Percentiles rank a stretch among this genome's conserved stretches.
phyloP scores from a whole-genome alignment of 805 yeast species.

The Saccharomycodes ludwigii region DNA sequence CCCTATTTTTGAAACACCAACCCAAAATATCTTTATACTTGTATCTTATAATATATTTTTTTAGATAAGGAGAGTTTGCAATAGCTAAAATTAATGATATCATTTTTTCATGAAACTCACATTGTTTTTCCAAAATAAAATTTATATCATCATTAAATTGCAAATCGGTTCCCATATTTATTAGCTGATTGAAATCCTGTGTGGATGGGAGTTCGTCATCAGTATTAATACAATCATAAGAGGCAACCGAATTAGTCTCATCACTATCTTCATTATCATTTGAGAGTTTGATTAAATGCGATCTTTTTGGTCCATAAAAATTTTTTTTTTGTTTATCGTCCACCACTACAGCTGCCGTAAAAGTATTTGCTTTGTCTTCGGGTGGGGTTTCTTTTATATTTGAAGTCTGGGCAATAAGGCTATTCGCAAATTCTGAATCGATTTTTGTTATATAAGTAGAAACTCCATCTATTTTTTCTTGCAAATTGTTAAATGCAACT shows the following conservation, averaged over 20 bases:
- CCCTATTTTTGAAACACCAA: constrained; percentile 11
- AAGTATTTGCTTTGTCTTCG: too few relatives aligned
- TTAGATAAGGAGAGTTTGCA: constrained; percentile 11
- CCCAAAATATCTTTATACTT: constrained; percentile 12
- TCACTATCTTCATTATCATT: too few relatives aligned
- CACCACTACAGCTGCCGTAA: constrained; percentile 4
- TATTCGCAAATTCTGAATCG: too few relatives aligned
- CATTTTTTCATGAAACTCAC: constrained; percentile 4
- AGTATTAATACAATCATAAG: too few relatives aligned
- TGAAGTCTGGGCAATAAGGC: too few relatives aligned
- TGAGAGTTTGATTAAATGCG: neutral
- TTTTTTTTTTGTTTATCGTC: constrained; percentile 6
- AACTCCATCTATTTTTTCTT: too few relatives aligned
- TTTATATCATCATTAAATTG: constrained; percentile 25
- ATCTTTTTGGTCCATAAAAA: constrained; percentile 1
- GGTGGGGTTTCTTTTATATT: too few relatives aligned
- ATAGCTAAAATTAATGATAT: constrained; percentile 10
- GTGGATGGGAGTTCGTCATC: constrained; percentile 7
- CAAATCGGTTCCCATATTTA: constrained; percentile 23
- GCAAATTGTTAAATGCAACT: too few relatives aligned
- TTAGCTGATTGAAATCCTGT: constrained; percentile 18
- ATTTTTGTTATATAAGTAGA: too few relatives aligned
- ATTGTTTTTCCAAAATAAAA: constrained; percentile 20
- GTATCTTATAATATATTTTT: constrained; percentile 10
- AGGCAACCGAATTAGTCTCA: too few relatives aligned